Base-by-base conservation (phyloP, 1,284 basidiomycete species). In the Chondrostereum purpureum region DNA sequence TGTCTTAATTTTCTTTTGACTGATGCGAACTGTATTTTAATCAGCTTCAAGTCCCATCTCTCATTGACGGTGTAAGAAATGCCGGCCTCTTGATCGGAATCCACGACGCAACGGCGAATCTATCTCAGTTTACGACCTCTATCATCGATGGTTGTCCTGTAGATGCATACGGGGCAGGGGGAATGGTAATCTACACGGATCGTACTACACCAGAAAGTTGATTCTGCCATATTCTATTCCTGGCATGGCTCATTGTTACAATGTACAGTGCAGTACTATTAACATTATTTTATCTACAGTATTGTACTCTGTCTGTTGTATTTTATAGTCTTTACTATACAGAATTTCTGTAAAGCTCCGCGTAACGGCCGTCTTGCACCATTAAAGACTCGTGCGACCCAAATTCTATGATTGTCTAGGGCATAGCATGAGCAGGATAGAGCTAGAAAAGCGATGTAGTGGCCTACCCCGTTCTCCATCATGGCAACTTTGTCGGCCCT, bases 71-170 rank as follows among this genome's bases (percentile, higher is more conserved):
- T 6, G 86, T 95, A 58, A 84, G 91, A 57, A 91, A 91, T 58
- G 81, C 86, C 16, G 91, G 92, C n/a, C 71, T 96, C 44, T 68
- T 97, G 42, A 76, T 96, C 47, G 88, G 88, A 13, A 78, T 88
- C 21, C 88, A 88, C 58, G 88, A 87, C 5, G 65, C 72, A 18
- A 59, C 67, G 20, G 68, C 73, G 20, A 70, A 74, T 33, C 59
- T 77, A 10, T 59, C 62, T 38, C 58, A 62, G 41, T 59, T 76
- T 40, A 67, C 64, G 40, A 65, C 66, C 34, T 61, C 69, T 35
- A 58, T 65, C 18, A 59, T 66, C 36, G 77, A 82, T 33, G 70
- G 66, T 22, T 71, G 63, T 35, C 70, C 71, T 14, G 73, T 87
- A 11, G 86, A 89, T 58, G 86, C 83, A 19, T 72, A 76, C 51